Evolutionary conservation across 202 grass and related monocot species (phyloP).

Genomic region (Elaeis oleifera): DNA sequence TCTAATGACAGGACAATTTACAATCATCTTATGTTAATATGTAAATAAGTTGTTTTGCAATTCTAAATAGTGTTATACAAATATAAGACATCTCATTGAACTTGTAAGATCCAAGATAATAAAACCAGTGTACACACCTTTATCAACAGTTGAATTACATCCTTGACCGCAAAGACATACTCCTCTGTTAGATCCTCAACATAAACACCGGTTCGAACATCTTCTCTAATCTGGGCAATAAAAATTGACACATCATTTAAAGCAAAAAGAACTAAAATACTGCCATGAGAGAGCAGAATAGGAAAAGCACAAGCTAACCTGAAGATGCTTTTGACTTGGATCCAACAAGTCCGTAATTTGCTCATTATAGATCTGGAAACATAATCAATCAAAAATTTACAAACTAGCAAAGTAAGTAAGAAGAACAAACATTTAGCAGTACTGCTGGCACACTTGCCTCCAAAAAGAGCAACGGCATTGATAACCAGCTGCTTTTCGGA

Average conservation of each 20-base stretch:
- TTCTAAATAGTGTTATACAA: background rate
- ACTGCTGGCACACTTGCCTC: slow-evolving; percentile 57
- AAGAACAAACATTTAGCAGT: slow-evolving; percentile 12
- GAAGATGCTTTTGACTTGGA: slow-evolving; percentile 62
- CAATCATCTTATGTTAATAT: too few relatives aligned
- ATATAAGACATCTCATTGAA: background rate
- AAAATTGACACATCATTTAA: slow-evolving; percentile 13
- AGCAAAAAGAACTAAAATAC: slow-evolving; percentile 2
- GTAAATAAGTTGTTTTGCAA: too few relatives aligned
- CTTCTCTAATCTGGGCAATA: slow-evolving; percentile 69
- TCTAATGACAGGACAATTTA: too few relatives aligned
- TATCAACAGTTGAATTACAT: slow-evolving; percentile 74
- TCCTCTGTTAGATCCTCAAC: slow-evolving; percentile 92
- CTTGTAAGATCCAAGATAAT: background rate
- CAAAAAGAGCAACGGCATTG: slow-evolving; percentile 79
- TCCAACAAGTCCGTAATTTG: slow-evolving; percentile 99
- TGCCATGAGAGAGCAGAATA: slow-evolving; percentile 14
- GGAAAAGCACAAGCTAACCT: slow-evolving; percentile 39
- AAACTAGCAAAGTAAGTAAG: slow-evolving; percentile 23
- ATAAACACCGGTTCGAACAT: slow-evolving; percentile 84
- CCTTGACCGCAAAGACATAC: slow-evolving; percentile 59
- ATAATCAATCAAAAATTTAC: slow-evolving; percentile 14
- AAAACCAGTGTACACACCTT: slow-evolving; percentile 39
- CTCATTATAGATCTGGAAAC: slow-evolving; percentile 91
- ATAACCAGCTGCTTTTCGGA: slow-evolving; percentile 67